Conservation (phyloP, 352 stramenopile species). For the Lagenidium giganteum region DNA sequence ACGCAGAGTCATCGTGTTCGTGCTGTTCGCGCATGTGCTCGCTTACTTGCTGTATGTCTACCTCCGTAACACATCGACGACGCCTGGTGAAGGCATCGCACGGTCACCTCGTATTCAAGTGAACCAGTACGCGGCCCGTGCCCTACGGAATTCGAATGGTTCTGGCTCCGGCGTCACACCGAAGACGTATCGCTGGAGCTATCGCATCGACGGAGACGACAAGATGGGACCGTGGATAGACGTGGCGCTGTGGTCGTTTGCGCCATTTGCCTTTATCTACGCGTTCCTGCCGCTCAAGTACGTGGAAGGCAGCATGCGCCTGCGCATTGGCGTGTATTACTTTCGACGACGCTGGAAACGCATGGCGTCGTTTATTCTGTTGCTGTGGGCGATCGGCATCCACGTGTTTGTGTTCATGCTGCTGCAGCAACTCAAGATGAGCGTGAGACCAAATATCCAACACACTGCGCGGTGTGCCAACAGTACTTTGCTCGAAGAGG, state of each 20-base stretch:
- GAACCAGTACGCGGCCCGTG: no score
- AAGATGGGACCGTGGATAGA: no score
- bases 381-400: constrained; percentile 60
- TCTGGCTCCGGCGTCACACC: no score
- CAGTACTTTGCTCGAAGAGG: constrained; percentile 27
- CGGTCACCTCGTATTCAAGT: no score
- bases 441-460: no score
- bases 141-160: no score
- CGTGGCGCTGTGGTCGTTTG: constrained; percentile 49
- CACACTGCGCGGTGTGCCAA: no score
- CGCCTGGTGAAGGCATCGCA: no score
- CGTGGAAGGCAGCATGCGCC: constrained; percentile 55
- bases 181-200: no score
- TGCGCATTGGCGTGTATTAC: constrained; percentile 72
- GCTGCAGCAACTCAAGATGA: constrained; percentile 36
- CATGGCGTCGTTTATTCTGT: constrained; percentile 54
- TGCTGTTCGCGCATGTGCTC: constrained; percentile 47
- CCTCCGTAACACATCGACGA: constrained; percentile 28
- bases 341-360: constrained; percentile 72
- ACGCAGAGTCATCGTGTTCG: constrained; percentile 49
- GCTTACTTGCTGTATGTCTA: constrained; percentile 49
- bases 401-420: constrained; percentile 61
- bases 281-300: constrained; percentile 61
- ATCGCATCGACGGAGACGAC: no score
- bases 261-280: constrained; percentile 54